These are phyloP conservation scores for Venustampulla echinocandica DNA, from an alignment of 495 filamentous ascomycete genomes.

Conservation along the genomic window DNA sequence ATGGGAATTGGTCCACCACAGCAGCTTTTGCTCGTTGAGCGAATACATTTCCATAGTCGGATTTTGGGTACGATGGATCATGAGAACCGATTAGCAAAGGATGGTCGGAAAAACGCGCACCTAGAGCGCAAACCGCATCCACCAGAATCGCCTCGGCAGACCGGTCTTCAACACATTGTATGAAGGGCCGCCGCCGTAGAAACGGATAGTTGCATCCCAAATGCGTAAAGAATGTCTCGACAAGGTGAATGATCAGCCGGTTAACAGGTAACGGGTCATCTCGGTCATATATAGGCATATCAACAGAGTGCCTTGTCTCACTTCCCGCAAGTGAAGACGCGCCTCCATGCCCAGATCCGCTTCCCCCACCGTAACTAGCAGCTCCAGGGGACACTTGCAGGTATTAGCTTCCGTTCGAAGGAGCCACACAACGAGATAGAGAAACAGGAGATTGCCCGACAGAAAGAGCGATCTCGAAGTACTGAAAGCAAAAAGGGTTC, in stretches of 20 bases:
- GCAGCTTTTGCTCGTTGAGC: constrained; percentile 67
- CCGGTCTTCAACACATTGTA: constrained; percentile 63
- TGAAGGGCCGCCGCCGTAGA: constrained; percentile 57
- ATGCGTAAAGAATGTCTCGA: constrained; percentile 68
- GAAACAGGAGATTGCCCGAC: no score
- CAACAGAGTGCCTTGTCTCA: constrained; percentile 22
- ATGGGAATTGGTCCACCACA: constrained; percentile 67
- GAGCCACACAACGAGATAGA: not conserved
- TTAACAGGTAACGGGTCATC: constrained; percentile 57
- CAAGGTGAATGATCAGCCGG: constrained; percentile 62
- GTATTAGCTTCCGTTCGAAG: not conserved
- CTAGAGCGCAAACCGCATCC: constrained; percentile 71
- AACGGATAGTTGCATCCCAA: constrained; percentile 81
- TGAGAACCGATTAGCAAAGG: constrained; percentile 42
- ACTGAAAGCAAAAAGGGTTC: no score
- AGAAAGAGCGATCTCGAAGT: no score
- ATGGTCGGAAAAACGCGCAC: constrained; percentile 71
- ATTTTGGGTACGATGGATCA: constrained; percentile 20
- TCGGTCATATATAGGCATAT: constrained; percentile 71
- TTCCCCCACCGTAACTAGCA: constrained; percentile 4
- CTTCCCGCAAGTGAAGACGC: constrained; percentile 13
- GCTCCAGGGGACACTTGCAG: constrained; percentile 19
- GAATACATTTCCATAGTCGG: constrained; percentile 61
- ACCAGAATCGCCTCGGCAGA: constrained; percentile 79
- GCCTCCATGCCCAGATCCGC: constrained; percentile 8